These are phyloP conservation scores for Jamesozyma lodderae DNA, from an alignment of 805 yeast genomes.

Conservation along the genomic window DNA sequence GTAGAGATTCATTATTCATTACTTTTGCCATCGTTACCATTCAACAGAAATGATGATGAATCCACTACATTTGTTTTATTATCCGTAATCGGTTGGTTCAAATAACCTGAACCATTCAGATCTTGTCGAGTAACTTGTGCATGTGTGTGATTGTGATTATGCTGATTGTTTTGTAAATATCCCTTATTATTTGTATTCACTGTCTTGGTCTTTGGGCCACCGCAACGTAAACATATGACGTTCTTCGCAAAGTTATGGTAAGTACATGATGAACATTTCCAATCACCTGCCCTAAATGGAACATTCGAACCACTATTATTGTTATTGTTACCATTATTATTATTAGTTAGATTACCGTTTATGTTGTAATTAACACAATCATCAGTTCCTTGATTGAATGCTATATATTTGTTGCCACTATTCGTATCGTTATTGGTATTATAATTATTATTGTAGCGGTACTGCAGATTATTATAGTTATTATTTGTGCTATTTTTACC, in stretches of 20 bases:
- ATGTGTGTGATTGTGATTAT: too few relatives aligned
- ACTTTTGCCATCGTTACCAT: too few relatives aligned
- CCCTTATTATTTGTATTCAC: slow-evolving; percentile 1
- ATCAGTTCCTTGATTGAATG: too few relatives aligned
- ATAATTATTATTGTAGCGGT: not conserved
- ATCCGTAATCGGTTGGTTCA: too few relatives aligned
- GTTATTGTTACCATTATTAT: slow-evolving; percentile 9
- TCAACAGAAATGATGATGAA: too few relatives aligned
- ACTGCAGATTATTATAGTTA: slow-evolving; percentile 7
- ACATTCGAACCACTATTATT: slow-evolving; percentile 40
- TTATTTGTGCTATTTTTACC: slow-evolving; percentile 8
- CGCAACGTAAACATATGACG: slow-evolving; percentile 78
- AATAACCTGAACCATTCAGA: too few relatives aligned
- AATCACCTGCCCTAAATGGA: slow-evolving; percentile 95
- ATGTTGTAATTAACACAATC: slow-evolving; percentile 4
- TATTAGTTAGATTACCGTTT: slow-evolving; percentile 5
- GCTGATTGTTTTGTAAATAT: slow-evolving; percentile 7
- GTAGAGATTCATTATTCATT: too few relatives aligned
- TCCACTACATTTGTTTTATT: too few relatives aligned
- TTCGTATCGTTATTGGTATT: slow-evolving; percentile 18
- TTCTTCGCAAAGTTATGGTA: slow-evolving; percentile 93
- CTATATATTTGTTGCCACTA: slow-evolving; percentile 11
- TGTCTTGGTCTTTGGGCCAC: slow-evolving; percentile 44
- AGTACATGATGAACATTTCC: slow-evolving; percentile 80
- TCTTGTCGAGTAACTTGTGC: too few relatives aligned